phyloP scores from a whole-genome alignment of 2,329 filamentous ascomycete species.

The Bimuria novae-zelandiae region DNA sequence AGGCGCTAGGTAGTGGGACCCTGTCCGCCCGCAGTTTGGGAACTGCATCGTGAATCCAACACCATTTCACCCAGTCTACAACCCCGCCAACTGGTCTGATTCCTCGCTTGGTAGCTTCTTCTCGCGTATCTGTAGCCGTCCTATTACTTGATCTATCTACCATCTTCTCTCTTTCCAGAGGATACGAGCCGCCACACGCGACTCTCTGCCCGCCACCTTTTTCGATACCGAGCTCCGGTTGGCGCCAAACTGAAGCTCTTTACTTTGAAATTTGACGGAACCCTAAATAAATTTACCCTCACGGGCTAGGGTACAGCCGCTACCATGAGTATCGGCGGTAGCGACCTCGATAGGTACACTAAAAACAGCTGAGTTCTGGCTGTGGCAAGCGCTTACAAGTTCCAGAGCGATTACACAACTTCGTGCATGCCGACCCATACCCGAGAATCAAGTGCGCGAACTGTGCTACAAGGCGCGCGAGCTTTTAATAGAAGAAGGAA shows the following conservation, averaged over 20 bases:
- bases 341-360: slow-evolving; percentile 86
- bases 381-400: slow-evolving; percentile 18
- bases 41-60: slow-evolving; percentile 11
- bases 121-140: neutral
- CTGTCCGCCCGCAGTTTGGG: slow-evolving; percentile 18
- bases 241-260: neutral
- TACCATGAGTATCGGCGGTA: slow-evolving; percentile 64
- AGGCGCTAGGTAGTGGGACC: slow-evolving; percentile 14
- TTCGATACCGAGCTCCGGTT: neutral
- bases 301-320: slow-evolving; percentile 18
- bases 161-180: neutral
- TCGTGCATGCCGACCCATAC: slow-evolving; percentile 93
- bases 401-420: slow-evolving; percentile 89
- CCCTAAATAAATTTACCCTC: slow-evolving; percentile 2
- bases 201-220: slow-evolving; percentile 10
- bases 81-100: neutral
- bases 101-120: neutral
- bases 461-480: slow-evolving; percentile 97
- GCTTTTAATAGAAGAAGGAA: slow-evolving; percentile 94
- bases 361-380: slow-evolving; percentile 11
- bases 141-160: neutral
- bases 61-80: slow-evolving; percentile 4
- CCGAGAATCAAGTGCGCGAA: slow-evolving; percentile 92
- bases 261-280: slow-evolving; percentile 1
- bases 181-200: slow-evolving; percentile 14